Evolutionary conservation across 257 asterid species (phyloP), one percentile per base, ranked within the genome.

Genomic region (Solanum pimpinellifolium): DNA sequence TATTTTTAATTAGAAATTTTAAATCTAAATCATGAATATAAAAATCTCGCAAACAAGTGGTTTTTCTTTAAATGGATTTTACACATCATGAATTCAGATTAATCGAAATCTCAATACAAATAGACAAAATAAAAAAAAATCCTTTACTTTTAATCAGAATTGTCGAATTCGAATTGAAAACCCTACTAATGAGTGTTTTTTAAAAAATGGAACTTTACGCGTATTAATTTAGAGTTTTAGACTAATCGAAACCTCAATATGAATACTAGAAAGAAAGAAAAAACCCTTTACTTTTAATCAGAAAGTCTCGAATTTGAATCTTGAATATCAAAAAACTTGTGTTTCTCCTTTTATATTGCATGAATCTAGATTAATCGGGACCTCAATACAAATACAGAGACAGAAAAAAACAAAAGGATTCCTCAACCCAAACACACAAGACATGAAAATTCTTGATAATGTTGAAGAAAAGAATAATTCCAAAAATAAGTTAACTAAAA

Each of bases 401-500:
- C 1, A 68, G 18, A 27, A 69, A 69, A 15, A 31, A 65, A 70
- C 6, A 15, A 70, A 31, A 31, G 29, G 81, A 37, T 93, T 88
- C 93, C 92, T 90, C 89, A 88, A 81, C 90, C 85, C 89, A 89
- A 89, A 81, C 72, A 84, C 78, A 91, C 90, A 91, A 94, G 95
- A 84, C 78, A 90, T 27, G 70, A 62, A 85, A 88, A 90, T 92
- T 87, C 92, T 83, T 89, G 92, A 74, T 52, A 77, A 73, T 85
- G 83, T 86, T 90, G 88, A 96, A 94, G 98, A 89, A 90, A 94
- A 95, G 98, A 82, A 95, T 92, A 91, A 88, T 88, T 83, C 31
- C 77, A 29, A 20, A 56, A 72, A 62, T 65, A 87, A 69, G 86
- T 39, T 37, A 35, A 88, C 87, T 86, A 88, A 91, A 91, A 91